Conservation (phyloP, 225 moss, liverwort and hornwort genomes). For the Takakia lepidozioides region DNA sequence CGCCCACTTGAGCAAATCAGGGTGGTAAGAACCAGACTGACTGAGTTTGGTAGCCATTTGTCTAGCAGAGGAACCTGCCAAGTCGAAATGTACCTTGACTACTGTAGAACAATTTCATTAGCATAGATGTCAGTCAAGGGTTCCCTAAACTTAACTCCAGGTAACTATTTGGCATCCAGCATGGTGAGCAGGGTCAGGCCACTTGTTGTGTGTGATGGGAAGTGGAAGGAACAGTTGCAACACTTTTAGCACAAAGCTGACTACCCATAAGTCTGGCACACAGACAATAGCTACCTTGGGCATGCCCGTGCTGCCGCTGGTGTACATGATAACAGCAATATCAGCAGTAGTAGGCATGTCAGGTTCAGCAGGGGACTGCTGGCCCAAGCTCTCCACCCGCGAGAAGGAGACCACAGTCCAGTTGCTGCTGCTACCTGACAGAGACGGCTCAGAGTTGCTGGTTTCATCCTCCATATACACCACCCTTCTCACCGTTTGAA, state of each 20-base stretch:
- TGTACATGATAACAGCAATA: slow-evolving; percentile 96
- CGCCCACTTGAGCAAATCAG: too few species aligned
- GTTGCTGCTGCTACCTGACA: slow-evolving; percentile 28
- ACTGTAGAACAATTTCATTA: too few species aligned
- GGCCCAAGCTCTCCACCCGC: slow-evolving; percentile 61
- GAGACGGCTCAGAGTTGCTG: slow-evolving; percentile 35
- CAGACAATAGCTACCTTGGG: slow-evolving; percentile 72
- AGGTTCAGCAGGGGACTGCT: slow-evolving; percentile 47
- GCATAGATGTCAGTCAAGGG: too few species aligned
- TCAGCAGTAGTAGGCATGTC: slow-evolving; percentile 59
- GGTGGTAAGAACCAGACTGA: too few species aligned
- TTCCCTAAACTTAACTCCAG: too few species aligned
- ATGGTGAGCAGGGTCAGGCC: too few species aligned
- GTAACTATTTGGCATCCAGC: too few species aligned
- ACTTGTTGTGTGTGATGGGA: background rate
- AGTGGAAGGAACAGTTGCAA: background rate
- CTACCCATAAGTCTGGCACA: background rate
- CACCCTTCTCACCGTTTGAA: slow-evolving; percentile 56
- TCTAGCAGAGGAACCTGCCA: too few species aligned
- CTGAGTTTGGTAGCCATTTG: too few species aligned
- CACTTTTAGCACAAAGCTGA: background rate
- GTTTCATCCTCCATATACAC: slow-evolving; percentile 75
- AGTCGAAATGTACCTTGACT: too few species aligned
- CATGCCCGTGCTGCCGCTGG: slow-evolving; percentile 95
- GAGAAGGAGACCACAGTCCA: slow-evolving; percentile 56